Percentiles rank a stretch among this genome's conserved stretches.
Conservation (phyloP, 1,139 yeast species). For the Pichia sp. region DNA sequence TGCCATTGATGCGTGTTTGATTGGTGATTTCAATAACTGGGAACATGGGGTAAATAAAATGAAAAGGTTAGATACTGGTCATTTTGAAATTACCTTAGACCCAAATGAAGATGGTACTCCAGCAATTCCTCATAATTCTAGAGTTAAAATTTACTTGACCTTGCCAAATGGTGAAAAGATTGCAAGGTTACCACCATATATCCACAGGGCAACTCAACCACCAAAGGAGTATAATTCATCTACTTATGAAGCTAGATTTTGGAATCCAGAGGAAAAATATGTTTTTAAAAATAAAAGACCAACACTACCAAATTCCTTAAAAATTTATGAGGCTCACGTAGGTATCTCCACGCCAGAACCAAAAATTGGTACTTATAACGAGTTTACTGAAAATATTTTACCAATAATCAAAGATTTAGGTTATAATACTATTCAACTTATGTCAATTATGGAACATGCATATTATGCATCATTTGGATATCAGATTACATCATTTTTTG, state of each 20-base stretch:
- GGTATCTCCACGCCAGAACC: slow-evolving; percentile 94
- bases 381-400: slow-evolving; percentile 69
- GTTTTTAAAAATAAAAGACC: slow-evolving; percentile 61
- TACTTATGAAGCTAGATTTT: slow-evolving; percentile 78
- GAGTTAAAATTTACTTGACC: slow-evolving; percentile 64
- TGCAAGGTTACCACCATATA: slow-evolving; percentile 88
- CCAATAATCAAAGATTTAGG: slow-evolving; percentile 85
- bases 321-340: slow-evolving; percentile 92
- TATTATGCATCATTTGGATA: slow-evolving; percentile 97
- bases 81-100: slow-evolving; percentile 53
- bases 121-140: slow-evolving; percentile 75
- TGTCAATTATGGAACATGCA: slow-evolving; percentile 99
- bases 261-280: slow-evolving; percentile 71
- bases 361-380: slow-evolving; percentile 72
- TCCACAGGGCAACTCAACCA: slow-evolving; percentile 71
- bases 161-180: slow-evolving; percentile 61
- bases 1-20: slow-evolving; percentile 62
- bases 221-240: slow-evolving; percentile 42
- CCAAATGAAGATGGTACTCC: slow-evolving; percentile 42
- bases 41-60: slow-evolving; percentile 48
- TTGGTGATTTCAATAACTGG: slow-evolving; percentile 93
- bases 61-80: slow-evolving; percentile 53
- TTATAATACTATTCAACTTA: slow-evolving; percentile 86
- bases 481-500: slow-evolving; percentile 89
- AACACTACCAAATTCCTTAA: slow-evolving; percentile 45